phyloP scores from a whole-genome alignment of 1,284 basidiomycete species.

The Baeospora myosura region DNA sequence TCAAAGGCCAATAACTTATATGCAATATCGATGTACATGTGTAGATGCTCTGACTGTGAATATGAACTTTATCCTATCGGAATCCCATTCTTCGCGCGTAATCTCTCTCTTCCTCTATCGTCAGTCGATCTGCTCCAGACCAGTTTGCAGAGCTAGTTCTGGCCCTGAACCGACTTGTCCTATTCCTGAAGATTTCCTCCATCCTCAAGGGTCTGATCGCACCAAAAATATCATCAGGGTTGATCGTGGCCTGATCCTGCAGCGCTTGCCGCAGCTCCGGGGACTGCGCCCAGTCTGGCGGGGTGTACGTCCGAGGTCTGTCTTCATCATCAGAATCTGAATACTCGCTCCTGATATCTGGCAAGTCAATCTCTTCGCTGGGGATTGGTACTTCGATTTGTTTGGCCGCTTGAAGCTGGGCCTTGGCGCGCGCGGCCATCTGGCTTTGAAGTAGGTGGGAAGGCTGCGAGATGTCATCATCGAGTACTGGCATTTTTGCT shows the following conservation, averaged over 20 bases:
- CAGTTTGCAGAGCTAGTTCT: slow-evolving; percentile 92
- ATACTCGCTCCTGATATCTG: slow-evolving; percentile 92
- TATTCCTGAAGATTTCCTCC: slow-evolving; percentile 72
- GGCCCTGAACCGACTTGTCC: slow-evolving; percentile 75
- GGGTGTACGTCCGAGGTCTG: slow-evolving; percentile 62
- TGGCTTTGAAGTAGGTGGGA: slow-evolving; percentile 57
- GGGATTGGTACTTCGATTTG: slow-evolving; percentile 39
- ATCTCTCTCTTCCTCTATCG: slow-evolving; percentile 74
- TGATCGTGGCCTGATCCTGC: slow-evolving; percentile 72
- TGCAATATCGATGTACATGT: slow-evolving; percentile 6
- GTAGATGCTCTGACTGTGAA: neutral
- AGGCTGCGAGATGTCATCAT: slow-evolving; percentile 49
- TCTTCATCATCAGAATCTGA: slow-evolving; percentile 91
- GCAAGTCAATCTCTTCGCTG: slow-evolving; percentile 83
- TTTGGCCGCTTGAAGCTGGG: slow-evolving; percentile 57
- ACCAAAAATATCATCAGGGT: slow-evolving; percentile 91
- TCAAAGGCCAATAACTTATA: neutral
- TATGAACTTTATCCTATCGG: slow-evolving; percentile 24
- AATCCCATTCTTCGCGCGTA: slow-evolving; percentile 90
- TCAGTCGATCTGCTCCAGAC: slow-evolving; percentile 80
- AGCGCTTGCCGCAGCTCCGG: slow-evolving; percentile 76
- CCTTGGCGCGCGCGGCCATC: slow-evolving; percentile 62
- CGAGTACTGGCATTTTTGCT: slow-evolving; percentile 22
- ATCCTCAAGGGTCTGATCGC: slow-evolving; percentile 77
- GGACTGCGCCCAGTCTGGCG: slow-evolving; percentile 85